These are phyloP conservation scores for Schizopora paradoxa DNA, from an alignment of 1,284 basidiomycete genomes.

Conservation along the genomic window DNA sequence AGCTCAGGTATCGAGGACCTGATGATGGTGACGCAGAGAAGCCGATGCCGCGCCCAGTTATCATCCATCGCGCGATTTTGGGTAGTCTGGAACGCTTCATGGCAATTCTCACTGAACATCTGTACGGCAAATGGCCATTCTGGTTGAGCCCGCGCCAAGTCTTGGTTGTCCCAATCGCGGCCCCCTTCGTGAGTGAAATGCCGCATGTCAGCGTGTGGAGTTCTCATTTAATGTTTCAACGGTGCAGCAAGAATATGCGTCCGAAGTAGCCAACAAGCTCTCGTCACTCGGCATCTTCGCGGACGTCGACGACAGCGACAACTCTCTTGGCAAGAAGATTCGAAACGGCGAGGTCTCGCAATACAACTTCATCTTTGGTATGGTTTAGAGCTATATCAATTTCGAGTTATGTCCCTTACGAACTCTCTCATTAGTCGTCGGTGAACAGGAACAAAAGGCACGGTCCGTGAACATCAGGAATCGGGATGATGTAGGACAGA, in stretches of 20 bases:
- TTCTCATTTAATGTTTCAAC: constrained; percentile 9
- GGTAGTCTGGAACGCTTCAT: constrained; percentile 96
- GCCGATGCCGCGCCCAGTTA: constrained; percentile 79
- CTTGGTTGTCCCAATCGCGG: constrained; percentile 90
- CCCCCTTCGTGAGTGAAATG: constrained; percentile 73
- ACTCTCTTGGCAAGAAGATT: constrained; percentile 97
- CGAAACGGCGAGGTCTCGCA: constrained; percentile 88
- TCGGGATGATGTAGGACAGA: constrained; percentile 86
- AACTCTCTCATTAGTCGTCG: constrained; percentile 64
- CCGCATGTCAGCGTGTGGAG: no score
- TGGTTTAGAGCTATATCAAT: no score
- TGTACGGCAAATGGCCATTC: constrained; percentile 99
- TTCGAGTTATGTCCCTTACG: no score
- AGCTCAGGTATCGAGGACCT: constrained; percentile 85
- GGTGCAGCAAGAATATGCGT: constrained; percentile 83
- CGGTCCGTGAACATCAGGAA: constrained; percentile 93
- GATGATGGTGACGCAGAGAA: constrained; percentile 57
- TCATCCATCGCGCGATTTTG: constrained; percentile 97
- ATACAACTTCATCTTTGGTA: constrained; percentile 96
- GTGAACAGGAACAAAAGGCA: constrained; percentile 83
- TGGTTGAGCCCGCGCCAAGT: constrained; percentile 97
- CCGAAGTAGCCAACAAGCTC: constrained; percentile 70
- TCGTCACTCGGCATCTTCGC: constrained; percentile 74
- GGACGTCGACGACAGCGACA: constrained; percentile 89
- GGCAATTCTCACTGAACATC: constrained; percentile 96